Evolutionary conservation across 176 grass and related monocot genomes (phyloP), one percentile per base, ranked within the genome.

Genomic region (Guadua angustifolia): DNA sequence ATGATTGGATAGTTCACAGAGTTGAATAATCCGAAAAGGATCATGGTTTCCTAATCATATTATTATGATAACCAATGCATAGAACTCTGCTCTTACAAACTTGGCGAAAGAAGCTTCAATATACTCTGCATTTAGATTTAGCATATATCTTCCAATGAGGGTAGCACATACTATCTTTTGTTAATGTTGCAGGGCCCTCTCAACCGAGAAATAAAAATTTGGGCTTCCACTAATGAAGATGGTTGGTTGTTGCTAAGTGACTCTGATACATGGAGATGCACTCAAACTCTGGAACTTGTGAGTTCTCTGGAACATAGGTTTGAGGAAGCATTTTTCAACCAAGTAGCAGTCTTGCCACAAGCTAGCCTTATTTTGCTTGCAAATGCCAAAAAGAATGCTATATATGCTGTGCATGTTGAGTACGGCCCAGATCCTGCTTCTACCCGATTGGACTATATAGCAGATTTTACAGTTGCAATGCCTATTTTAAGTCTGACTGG

Each of bases 321-420:
- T 21, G 95, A 95, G 62, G 95, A 95, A 70, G 95, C 93, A 78
- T 98, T 98, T 85, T 98, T 98, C 79, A 98, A 98, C 87, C 95
- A 98, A 92, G 85, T 95, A 78, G 79, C 89, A 74, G 89, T 98
- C 52, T 75, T 98, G 24, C 91, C 95, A 39, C 95, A 90, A 55
- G 95, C 95, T 86, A 95, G 89, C 89, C 89, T 98, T 82, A 89
- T 98, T 83, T 86, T 95, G 77, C 91, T 95, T 85, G 95, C 95
- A 60, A 98, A 98, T 92, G 95, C 95, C 35, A 98, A 95, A 85
- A 98, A 95, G 69, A 98, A 93, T 90, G 88, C 91, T 68, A 95
- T 98, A 86, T 98, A 98, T 88, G 93, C 95, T 14, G 85, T 98
- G 58, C 93, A 98, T 93, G 80, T 95, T 84, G 95, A 93, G 17